Evolutionary conservation across 2,329 filamentous ascomycete genomes (phyloP).

Genomic region (Harringtonia aguacate): DNA sequence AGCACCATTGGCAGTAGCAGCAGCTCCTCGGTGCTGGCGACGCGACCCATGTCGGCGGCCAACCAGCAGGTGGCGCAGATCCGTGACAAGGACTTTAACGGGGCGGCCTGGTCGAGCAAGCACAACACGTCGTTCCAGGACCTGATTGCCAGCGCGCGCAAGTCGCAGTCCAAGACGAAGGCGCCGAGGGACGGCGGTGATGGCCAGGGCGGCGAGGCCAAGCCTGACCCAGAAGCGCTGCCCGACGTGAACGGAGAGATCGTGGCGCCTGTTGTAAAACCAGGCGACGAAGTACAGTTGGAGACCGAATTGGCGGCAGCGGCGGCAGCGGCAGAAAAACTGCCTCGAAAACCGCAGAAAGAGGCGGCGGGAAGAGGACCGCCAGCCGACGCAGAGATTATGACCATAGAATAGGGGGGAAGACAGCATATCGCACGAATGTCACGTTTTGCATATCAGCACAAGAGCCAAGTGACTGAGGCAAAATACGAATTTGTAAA

Average conservation of each 20-base stretch:
- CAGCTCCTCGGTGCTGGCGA: neutral
- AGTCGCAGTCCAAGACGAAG: slow-evolving; percentile 32
- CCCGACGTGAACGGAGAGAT: neutral
- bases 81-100: slow-evolving; percentile 84
- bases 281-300: neutral
- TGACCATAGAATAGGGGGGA: neutral
- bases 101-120: slow-evolving; percentile 59
- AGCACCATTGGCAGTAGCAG: slow-evolving; percentile 19
- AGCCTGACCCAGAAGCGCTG: too few relatives aligned
- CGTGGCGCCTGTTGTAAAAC: neutral
- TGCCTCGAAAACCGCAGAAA: neutral
- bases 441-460: too few relatives aligned
- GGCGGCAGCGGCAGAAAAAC: neutral
- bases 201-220: neutral
- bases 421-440: too few relatives aligned
- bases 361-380: neutral
- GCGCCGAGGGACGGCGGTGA: neutral
- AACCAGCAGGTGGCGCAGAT: slow-evolving; percentile 37
- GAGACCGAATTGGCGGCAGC: neutral
- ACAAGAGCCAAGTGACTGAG: too few relatives aligned
- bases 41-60: slow-evolving; percentile 9
- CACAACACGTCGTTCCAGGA: slow-evolving; percentile 69
- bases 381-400: neutral
- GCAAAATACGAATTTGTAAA: too few relatives aligned
- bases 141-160: slow-evolving; percentile 66